These are phyloP conservation scores for Aspergillus sp. DNA, from an alignment of 2,329 filamentous ascomycete genomes.

Conservation along the genomic window DNA sequence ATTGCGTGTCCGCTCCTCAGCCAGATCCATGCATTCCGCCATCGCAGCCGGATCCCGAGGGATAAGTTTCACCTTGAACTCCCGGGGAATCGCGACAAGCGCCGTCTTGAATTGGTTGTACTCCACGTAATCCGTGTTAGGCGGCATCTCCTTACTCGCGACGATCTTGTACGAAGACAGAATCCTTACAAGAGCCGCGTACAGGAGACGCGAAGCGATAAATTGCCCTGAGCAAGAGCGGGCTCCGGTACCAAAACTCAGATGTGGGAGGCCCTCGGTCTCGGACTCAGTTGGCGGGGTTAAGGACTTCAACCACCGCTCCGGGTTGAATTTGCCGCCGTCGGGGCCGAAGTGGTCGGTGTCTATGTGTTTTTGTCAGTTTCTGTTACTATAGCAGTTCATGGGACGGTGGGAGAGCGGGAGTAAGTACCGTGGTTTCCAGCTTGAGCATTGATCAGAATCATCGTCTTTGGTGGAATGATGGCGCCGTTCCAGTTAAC, in stretches of 20 bases:
- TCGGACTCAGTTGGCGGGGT: conserved; percentile 47
- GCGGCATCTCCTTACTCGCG: conserved; percentile 55
- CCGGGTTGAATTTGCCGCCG: conserved; percentile 64
- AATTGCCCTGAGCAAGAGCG: conserved; percentile 63
- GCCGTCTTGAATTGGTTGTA: conserved; percentile 66
- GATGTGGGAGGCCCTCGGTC: conserved; percentile 57
- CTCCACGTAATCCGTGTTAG: conserved; percentile 66
- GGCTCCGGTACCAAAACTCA: conserved; percentile 62
- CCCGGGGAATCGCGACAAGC: conserved; percentile 62
- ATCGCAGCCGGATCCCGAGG: conserved; percentile 51
- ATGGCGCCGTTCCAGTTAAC: conserved; percentile 67
- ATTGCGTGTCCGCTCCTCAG: conserved; percentile 52
- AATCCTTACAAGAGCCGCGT: conserved; percentile 58
- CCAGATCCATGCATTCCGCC: conserved; percentile 48
- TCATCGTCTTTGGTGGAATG: conserved; percentile 73
- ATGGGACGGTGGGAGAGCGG: background rate
- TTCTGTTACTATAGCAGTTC: background rate
- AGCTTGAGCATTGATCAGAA: conserved; percentile 76
- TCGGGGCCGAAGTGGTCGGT: conserved; percentile 62
- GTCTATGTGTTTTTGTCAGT: conserved; percentile 46
- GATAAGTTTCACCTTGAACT: conserved; percentile 63
- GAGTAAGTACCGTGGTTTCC: conserved; percentile 59
- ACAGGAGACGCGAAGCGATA: conserved; percentile 62
- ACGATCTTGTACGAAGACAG: conserved; percentile 59
- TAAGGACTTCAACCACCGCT: conserved; percentile 63